These are phyloP conservation scores for Jaenimonas drosophilae DNA, from an alignment of 208 protist genomes.

Conservation along the genomic window DNA sequence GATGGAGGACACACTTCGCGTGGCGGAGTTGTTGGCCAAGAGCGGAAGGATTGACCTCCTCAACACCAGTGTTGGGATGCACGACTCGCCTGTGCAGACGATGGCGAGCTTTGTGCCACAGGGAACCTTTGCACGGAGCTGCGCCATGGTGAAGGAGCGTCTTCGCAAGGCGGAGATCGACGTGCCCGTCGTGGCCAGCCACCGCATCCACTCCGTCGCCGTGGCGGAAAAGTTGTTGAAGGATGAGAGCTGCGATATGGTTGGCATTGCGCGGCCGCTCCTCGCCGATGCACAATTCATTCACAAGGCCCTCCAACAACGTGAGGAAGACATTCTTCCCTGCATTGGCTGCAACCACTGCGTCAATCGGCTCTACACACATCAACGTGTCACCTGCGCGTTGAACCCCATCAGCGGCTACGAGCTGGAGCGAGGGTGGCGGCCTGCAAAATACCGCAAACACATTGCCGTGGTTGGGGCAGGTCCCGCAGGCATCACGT, in stretches of 20 bases:
- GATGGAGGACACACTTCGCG: slow-evolving; percentile 71
- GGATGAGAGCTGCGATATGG: slow-evolving; percentile 73
- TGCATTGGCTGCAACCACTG: slow-evolving; percentile 96
- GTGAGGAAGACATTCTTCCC: slow-evolving; percentile 67
- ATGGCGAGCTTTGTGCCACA: slow-evolving; percentile 88
- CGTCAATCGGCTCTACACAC: slow-evolving; percentile 86
- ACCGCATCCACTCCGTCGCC: slow-evolving; percentile 84
- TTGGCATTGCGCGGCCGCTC: slow-evolving; percentile 86
- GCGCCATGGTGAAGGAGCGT: slow-evolving; percentile 48
- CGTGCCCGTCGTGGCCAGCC: slow-evolving; percentile 85
- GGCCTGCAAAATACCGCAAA: slow-evolving; percentile 45
- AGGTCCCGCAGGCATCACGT: slow-evolving; percentile 85
- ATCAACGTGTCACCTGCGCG: slow-evolving; percentile 82
- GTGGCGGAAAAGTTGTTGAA: slow-evolving; percentile 67
- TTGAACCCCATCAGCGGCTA: slow-evolving; percentile 89
- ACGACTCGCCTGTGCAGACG: slow-evolving; percentile 92
- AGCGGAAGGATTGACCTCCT: slow-evolving; percentile 81
- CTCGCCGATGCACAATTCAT: slow-evolving; percentile 90
- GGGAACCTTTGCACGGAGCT: slow-evolving; percentile 75
- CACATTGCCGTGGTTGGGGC: slow-evolving; percentile 87
- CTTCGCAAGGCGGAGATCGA: slow-evolving; percentile 14
- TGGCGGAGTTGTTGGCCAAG: slow-evolving; percentile 63
- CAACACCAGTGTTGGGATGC: slow-evolving; percentile 94
- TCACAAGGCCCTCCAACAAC: slow-evolving; percentile 50
- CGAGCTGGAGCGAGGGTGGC: slow-evolving; percentile 70